These are phyloP conservation scores for Cryptococcus sp. DNA, from an alignment of 1,284 basidiomycete species.

Conservation along the genomic window DNA sequence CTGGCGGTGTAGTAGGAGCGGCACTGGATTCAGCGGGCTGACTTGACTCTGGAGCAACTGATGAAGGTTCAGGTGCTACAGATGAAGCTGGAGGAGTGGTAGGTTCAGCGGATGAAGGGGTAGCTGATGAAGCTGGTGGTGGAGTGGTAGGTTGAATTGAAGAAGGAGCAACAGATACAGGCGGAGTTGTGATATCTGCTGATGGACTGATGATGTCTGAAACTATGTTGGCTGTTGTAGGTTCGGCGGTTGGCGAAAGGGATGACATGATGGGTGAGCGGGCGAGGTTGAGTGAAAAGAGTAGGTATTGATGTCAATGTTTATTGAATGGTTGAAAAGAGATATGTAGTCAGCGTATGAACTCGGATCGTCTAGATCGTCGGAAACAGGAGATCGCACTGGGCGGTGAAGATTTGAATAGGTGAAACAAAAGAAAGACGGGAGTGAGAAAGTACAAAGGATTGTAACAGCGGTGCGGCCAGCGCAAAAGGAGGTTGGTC, in stretches of 20 bases:
- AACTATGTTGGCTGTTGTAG: no score
- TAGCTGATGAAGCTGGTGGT: not conserved
- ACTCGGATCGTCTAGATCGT: not conserved
- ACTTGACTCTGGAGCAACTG: slow-evolving; percentile 1
- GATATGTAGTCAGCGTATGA: not conserved
- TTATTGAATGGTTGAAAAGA: not conserved
- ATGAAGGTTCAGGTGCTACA: slow-evolving; percentile 1
- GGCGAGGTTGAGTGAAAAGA: no score
- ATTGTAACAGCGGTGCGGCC: no score
- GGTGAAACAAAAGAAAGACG: no score
- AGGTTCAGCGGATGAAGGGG: slow-evolving; percentile 1
- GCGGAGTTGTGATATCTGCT: not conserved
- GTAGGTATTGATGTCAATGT: no score
- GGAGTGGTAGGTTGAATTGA: not conserved
- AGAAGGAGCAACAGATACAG: not conserved
- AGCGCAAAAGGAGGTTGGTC: no score
- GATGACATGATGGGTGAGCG: no score
- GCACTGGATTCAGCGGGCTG: not conserved
- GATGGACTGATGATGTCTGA: no score
- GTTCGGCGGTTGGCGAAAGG: no score
- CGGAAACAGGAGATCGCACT: not conserved
- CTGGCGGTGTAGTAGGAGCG: not conserved
- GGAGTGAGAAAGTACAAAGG: no score
- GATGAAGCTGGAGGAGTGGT: slow-evolving; percentile 4
- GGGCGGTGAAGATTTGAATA: no score